A percentile compares a stretch with the other conserved stretches of the same genome.
These are phyloP conservation scores for Solanum tarapatanum DNA, from an alignment of 257 asterid genomes.

Conservation along the genomic window DNA sequence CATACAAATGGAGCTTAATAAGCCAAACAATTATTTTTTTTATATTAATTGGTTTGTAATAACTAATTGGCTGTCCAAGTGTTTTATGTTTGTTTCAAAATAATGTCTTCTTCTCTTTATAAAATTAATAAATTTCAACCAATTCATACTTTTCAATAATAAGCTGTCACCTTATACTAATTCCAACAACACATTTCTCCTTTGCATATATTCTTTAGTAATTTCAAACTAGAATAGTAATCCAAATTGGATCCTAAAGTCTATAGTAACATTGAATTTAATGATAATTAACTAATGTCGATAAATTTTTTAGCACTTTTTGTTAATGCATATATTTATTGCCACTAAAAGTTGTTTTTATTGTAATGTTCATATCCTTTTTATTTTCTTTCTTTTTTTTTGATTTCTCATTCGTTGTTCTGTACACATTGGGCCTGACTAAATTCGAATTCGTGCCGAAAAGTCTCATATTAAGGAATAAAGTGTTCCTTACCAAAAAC, in stretches of 20 bases:
- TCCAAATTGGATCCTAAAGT: too few relatives aligned
- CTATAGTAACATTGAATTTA: too few relatives aligned
- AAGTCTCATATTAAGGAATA: rapidly evolving
- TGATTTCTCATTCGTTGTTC: neutral
- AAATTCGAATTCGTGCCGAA: rapidly evolving
- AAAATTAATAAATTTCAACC: neutral
- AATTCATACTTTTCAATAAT: neutral
- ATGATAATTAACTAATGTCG: too few relatives aligned
- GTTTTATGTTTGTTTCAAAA: neutral
- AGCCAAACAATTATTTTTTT: neutral
- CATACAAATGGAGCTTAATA: neutral
- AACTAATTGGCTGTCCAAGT: neutral
- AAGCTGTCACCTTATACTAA: neutral
- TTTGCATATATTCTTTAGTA: neutral
- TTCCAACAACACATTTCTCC: neutral
- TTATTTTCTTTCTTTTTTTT: too few relatives aligned
- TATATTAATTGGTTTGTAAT: neutral
- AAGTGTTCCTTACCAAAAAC: too few relatives aligned
- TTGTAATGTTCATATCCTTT: neutral
- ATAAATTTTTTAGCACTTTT: rapidly evolving
- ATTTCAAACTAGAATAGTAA: neutral
- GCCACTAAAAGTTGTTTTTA: too few relatives aligned
- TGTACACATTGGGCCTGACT: too few relatives aligned
- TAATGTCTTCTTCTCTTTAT: neutral
- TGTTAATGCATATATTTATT: too few relatives aligned